Percentiles rank a stretch among this genome's conserved stretches.
phyloP scores from a whole-genome alignment of 768 basidiomycete genomes.

The Panaeolus cyanescens region DNA sequence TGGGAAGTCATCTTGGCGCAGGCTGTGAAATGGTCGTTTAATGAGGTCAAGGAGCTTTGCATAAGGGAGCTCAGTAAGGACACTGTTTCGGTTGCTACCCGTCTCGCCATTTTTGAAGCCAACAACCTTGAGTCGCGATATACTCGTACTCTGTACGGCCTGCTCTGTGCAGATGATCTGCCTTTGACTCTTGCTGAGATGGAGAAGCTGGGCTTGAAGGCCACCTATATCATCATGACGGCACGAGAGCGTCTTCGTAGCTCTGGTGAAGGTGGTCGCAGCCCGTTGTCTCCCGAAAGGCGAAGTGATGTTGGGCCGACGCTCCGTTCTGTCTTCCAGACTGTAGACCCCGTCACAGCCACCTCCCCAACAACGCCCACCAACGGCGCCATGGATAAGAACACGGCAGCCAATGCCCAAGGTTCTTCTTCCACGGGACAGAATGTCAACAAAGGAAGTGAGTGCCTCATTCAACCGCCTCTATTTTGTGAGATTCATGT shows the following conservation, averaged over 20 bases:
- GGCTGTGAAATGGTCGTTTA: background rate
- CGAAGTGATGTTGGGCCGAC: background rate
- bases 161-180: background rate
- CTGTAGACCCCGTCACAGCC: background rate
- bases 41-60: background rate
- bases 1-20: background rate
- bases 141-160: background rate
- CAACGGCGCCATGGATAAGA: background rate
- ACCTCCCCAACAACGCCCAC: background rate
- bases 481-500: too few relatives aligned
- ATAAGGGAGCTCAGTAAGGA: background rate
- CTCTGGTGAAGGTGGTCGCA: conserved; percentile 4
- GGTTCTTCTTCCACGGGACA: background rate
- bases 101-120: background rate
- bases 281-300: conserved; percentile 3
- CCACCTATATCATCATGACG: conserved; percentile 43
- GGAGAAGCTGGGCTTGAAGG: conserved; percentile 36
- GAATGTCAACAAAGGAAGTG: background rate
- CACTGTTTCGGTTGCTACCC: background rate
- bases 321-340: background rate
- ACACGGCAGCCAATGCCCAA: background rate
- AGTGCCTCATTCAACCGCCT: background rate
- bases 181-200: background rate
- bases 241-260: conserved; percentile 47
- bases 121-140: background rate